These are phyloP conservation scores for Acanthamoeba culbertsoni DNA, from an alignment of 208 protist genomes.

Conservation along the genomic window DNA sequence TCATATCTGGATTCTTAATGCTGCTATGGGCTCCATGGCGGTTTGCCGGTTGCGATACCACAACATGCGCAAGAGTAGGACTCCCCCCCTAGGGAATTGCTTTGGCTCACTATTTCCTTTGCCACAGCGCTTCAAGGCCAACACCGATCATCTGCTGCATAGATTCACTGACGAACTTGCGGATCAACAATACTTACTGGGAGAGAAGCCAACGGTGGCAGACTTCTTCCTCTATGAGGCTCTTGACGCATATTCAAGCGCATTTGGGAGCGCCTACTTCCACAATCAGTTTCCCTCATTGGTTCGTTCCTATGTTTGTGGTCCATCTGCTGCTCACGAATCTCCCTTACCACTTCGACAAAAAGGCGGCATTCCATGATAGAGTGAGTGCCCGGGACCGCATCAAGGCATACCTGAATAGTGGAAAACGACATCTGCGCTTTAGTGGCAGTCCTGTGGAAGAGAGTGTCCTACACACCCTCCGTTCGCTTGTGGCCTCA, in stretches of 20 bases:
- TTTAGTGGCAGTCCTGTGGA: not conserved
- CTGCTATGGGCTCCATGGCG: not conserved
- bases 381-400: not conserved
- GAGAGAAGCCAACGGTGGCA: not conserved
- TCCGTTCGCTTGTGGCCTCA: too few species aligned
- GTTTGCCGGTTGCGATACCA: not conserved
- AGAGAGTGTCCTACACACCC: not conserved
- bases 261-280: not conserved
- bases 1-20: not conserved
- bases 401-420: not conserved
- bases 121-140: not conserved
- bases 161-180: not conserved
- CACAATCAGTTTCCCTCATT: not conserved
- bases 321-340: not conserved
- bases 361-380: not conserved
- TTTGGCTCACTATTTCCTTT: not conserved
- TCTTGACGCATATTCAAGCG: not conserved
- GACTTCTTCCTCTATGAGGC: constrained; percentile 27
- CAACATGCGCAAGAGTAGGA: not conserved
- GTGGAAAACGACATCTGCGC: not conserved
- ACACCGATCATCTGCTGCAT: not conserved
- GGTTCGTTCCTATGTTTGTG: not conserved
- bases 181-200: not conserved
- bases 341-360: not conserved
- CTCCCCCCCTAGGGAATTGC: not conserved